Evolutionary conservation across 2,329 filamentous ascomycete genomes (phyloP), one percentile per base, ranked within the genome.

Genomic region (Cytospora piceicola): DNA sequence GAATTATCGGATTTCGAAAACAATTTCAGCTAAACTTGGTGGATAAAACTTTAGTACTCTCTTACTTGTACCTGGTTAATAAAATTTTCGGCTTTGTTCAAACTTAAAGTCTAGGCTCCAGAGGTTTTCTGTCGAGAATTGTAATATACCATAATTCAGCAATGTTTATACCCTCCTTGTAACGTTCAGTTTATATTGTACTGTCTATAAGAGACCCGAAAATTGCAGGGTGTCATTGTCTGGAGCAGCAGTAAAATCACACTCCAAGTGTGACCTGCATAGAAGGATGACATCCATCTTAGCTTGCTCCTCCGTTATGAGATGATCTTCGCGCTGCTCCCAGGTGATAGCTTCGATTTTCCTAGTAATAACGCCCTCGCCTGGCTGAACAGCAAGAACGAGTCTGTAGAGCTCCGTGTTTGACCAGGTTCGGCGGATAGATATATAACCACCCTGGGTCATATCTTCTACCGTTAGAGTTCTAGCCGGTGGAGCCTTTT

Each of bases 381-480:
- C 9, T 39, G 14, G 58, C 30, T 60, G 12, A n/a, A 56, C 30
- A 54, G 60, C 46, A 6, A 63, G 15, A 56, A 24, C 34, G 17
- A 62, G 36, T 15, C 60, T 63, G 60, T 63, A 63, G 11, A 63
- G 53, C 60, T 63, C 53, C 24, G 3, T 57, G 29, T 57, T 51
- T 49, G 53, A 27, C 60, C 60, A 63, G 52, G 20, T 29, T 56
- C 53, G 53, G 36, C 60, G 60, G 22, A 63, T 63, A 11, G 60
- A 63, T 6, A 51, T 39, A 5, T 39, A 34, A n/a, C 60, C 53
- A 24, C 52, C 39, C 36, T 51, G 17, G 22, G 22, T 20, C 30
- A 60, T n/a, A 29, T 53, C 39, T 32, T 61, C 24, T 32, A 55
- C 51, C 3, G 53, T 63, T 8, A 34, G 12, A 17, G 1, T 29